phyloP scores from a whole-genome alignment of 768 basidiomycete species.

The Infundibulicybe gibba region DNA sequence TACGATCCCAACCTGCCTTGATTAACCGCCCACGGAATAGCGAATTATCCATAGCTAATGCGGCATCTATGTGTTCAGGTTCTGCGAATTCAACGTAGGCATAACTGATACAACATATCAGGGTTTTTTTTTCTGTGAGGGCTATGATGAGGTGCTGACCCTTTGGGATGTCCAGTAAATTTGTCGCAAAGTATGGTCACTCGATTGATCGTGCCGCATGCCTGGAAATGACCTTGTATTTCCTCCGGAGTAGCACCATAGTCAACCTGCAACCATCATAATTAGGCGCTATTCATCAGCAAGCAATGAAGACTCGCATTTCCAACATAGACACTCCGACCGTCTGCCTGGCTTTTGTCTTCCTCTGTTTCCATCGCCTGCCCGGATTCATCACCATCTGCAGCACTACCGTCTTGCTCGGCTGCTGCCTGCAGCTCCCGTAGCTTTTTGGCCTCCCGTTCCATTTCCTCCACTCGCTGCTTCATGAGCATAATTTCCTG shows the following conservation, averaged over 20 bases:
- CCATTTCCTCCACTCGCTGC: slow-evolving; percentile 91
- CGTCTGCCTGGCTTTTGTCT: slow-evolving; percentile 77
- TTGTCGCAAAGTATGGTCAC: slow-evolving; percentile 99
- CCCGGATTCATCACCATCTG: slow-evolving; percentile 42
- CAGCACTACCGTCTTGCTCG: slow-evolving; percentile 48
- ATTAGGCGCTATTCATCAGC: too few species aligned
- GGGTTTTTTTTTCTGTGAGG: slow-evolving; percentile 3
- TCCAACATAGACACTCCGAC: slow-evolving; percentile 90
- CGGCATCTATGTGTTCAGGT: slow-evolving; percentile 85
- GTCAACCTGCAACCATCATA: slow-evolving; percentile 67
- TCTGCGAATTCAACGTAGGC: slow-evolving; percentile 99
- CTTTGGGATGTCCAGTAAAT: slow-evolving; percentile 99
- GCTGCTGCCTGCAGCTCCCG: slow-evolving; percentile 83
- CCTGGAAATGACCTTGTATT: slow-evolving; percentile 95
- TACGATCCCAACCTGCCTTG: slow-evolving; percentile 48
- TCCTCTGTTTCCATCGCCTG: slow-evolving; percentile 77
- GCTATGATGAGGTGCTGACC: slow-evolving; percentile 42
- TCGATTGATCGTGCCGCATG: slow-evolving; percentile 97
- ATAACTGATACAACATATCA: slow-evolving; percentile 49
- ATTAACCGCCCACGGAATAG: slow-evolving; percentile 90
- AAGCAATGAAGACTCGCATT: slow-evolving; percentile 61
- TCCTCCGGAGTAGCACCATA: slow-evolving; percentile 97
- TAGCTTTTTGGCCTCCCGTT: slow-evolving; percentile 83
- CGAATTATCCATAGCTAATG: slow-evolving; percentile 93
- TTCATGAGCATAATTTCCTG: slow-evolving; percentile 91